Percentiles rank a stretch among this genome's conserved stretches.
Evolutionary conservation across 192 early-diverging fungal genomes (phyloP).

Genomic region (Phycomyces nitens): DNA sequence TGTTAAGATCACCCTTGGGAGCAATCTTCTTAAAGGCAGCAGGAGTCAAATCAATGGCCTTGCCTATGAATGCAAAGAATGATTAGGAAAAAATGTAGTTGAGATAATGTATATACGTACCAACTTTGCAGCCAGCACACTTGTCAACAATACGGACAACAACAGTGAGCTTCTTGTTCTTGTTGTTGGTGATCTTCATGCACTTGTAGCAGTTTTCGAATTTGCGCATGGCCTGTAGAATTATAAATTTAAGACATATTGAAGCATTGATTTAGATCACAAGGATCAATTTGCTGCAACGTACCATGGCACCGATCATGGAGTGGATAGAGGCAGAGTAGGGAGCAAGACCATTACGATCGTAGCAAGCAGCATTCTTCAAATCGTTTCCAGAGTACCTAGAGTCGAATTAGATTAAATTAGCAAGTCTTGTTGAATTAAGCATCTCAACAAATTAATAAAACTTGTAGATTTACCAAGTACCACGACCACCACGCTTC

Average conservation of each 20-base stretch:
- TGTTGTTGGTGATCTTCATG: slow-evolving; percentile 32
- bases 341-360: slow-evolving; percentile 27
- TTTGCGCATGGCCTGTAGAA: slow-evolving; percentile 18
- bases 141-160: slow-evolving; percentile 32
- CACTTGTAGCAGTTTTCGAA: slow-evolving; percentile 37
- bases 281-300: not conserved
- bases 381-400: slow-evolving; percentile 38
- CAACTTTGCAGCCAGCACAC: slow-evolving; percentile 29
- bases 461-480: too few species aligned
- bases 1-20: slow-evolving; percentile 17
- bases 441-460: too few species aligned
- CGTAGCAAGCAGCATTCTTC: slow-evolving; percentile 43
- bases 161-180: slow-evolving; percentile 17
- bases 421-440: too few species aligned
- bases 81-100: too few species aligned
- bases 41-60: slow-evolving; percentile 34
- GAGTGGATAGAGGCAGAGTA: slow-evolving; percentile 32
- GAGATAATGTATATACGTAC: not conserved
- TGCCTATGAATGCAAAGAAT: slow-evolving; percentile 4
- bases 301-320: slow-evolving; percentile 42
- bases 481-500: slow-evolving; percentile 27
- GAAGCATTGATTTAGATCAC: not conserved
- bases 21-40: slow-evolving; percentile 28
- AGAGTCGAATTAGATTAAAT: too few species aligned
- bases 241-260: not conserved